Base-by-base conservation (phyloP, 768 basidiomycete genomes). In the Suillus occidentalis region DNA sequence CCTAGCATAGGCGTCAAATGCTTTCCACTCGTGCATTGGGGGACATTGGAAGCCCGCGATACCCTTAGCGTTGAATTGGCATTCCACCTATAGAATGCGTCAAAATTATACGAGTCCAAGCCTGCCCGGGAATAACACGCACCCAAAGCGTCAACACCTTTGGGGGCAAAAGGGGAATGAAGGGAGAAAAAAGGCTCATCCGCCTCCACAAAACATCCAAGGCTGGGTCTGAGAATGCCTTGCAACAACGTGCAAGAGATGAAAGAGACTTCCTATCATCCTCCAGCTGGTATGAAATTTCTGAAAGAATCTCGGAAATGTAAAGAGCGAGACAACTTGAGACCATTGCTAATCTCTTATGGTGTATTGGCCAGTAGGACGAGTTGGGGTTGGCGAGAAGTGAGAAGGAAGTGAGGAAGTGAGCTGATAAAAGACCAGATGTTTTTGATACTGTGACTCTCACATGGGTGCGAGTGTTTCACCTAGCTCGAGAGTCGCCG, bases 171-270 rank as follows among this genome's bases (percentile, higher is more conserved):
- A 70, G 31, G 4, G 70, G 70, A 1, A 66, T 59, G 47, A 70
- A 66, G 6, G 67, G 69, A 13, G 45, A 53, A 20, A 69, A 69
- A 31, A 70, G 61, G 42, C 64, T 63, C 70, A 71, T 70, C 22
- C 68, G 63, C 56, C 58, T 70, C 70, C 67, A 70, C 31, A 70
- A 53, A 14, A 63, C 66, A 52, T 71, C 70, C 22, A 70, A 65
- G 6, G 70, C 60, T 42, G 58, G 55, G 10, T 18, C 50, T 37
- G 59, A 68, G 22, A 71, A 36, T 14, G 53, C 64, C 39, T 66
- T 66, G 9, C 67, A 69, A 14, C 56, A 69, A 52, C 31, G 65
- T 34, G 61, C 70, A 18, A 70, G 61, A 55, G 42, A 49, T 40
- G 57, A 60, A 20, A 56, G 58, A 39, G 31, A 60, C 37, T 56